These are phyloP conservation scores for Pythium folliculosum DNA, from an alignment of 352 stramenopile species.

Conservation along the genomic window DNA sequence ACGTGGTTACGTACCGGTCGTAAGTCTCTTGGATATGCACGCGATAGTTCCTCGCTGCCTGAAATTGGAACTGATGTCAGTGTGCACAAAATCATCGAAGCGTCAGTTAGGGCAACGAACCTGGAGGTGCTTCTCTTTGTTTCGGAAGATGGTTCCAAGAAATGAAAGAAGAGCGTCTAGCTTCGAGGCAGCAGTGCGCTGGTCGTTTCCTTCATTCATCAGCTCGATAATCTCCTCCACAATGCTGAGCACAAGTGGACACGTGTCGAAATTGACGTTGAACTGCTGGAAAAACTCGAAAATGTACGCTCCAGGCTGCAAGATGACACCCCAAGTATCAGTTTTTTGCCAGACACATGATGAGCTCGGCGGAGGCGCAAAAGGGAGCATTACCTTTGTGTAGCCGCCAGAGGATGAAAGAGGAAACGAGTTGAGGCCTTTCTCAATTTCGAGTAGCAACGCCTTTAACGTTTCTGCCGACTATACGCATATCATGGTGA, in stretches of 20 bases:
- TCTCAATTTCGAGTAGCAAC: slow-evolving; percentile 85
- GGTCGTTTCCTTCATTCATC: slow-evolving; percentile 69
- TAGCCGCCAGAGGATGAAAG: slow-evolving; percentile 70
- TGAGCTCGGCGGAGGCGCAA: neutral
- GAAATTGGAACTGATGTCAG: neutral
- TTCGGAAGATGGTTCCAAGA: slow-evolving; percentile 84
- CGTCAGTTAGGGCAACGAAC: slow-evolving; percentile 26
- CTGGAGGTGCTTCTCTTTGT: slow-evolving; percentile 75
- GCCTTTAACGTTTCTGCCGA: slow-evolving; percentile 80
- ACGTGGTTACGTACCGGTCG: slow-evolving; percentile 47
- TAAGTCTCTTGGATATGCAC: slow-evolving; percentile 90
- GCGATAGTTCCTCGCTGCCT: slow-evolving; percentile 80
- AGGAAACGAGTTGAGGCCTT: slow-evolving; percentile 76
- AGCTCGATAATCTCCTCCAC: slow-evolving; percentile 90
- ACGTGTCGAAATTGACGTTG: slow-evolving; percentile 89
- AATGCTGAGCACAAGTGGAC: slow-evolving; percentile 82
- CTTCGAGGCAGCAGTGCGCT: slow-evolving; percentile 65
- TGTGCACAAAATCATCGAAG: neutral
- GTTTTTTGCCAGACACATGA: neutral
- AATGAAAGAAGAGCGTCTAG: slow-evolving; percentile 83
- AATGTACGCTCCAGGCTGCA: slow-evolving; percentile 82
- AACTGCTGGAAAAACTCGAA: slow-evolving; percentile 92
- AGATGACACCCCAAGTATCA: neutral
- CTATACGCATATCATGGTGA: slow-evolving; percentile 27
- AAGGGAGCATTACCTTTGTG: slow-evolving; percentile 63